A percentile compares a stretch with the other conserved stretches of the same genome.
These are phyloP conservation scores for Leishmania martiniquensis DNA, from an alignment of 208 protist genomes.

Conservation along the genomic window DNA sequence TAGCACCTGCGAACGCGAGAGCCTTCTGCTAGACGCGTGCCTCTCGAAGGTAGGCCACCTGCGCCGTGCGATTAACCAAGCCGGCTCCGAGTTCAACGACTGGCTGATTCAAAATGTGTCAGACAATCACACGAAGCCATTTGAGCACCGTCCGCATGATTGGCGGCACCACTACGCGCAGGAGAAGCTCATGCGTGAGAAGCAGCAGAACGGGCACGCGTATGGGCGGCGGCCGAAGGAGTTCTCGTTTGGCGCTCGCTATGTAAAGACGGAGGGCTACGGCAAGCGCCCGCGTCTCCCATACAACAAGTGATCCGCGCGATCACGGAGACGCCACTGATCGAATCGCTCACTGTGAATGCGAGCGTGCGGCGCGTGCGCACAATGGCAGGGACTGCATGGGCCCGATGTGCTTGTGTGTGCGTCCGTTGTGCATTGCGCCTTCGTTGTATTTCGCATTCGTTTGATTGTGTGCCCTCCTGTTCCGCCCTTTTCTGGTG, in stretches of 20 bases:
- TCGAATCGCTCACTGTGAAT: not conserved
- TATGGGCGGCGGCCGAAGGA: slow-evolving; percentile 83
- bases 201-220: slow-evolving; percentile 75
- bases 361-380: not conserved
- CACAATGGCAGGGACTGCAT: not conserved
- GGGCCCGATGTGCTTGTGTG: not conserved
- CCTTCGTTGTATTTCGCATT: not conserved
- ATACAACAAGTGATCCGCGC: slow-evolving; percentile 77
- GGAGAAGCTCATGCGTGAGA: slow-evolving; percentile 80
- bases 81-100: slow-evolving; percentile 83
- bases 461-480: not conserved
- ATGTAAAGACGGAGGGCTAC: slow-evolving; percentile 90
- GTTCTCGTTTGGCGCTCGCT: slow-evolving; percentile 72
- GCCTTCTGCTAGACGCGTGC: slow-evolving; percentile 69
- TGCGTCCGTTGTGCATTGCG: not conserved
- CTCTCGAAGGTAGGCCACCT: slow-evolving; percentile 81
- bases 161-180: slow-evolving; percentile 89
- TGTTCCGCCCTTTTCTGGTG: too few species aligned
- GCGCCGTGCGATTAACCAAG: slow-evolving; percentile 67
- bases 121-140: slow-evolving; percentile 92
- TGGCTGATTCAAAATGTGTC: slow-evolving; percentile 92
- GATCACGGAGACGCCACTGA: not conserved
- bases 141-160: slow-evolving; percentile 88
- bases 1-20: slow-evolving; percentile 80
- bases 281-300: slow-evolving; percentile 82